phyloP scores from a whole-genome alignment of 257 asterid species.

The Gentiana dahurica region DNA sequence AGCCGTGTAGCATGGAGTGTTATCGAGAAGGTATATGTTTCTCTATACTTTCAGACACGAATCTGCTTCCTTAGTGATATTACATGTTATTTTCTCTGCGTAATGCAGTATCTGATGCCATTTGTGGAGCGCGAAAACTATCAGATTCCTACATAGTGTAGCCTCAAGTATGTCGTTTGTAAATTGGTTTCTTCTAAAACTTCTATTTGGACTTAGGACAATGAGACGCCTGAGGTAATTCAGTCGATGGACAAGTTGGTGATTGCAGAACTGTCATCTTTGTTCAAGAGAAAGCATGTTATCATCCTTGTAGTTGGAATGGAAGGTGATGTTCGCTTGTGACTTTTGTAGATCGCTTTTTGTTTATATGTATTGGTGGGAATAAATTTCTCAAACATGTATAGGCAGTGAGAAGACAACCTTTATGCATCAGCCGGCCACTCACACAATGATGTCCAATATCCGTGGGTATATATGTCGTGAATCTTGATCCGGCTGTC shows the following conservation, averaged over 20 bases:
- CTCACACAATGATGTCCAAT: slow-evolving; percentile 78
- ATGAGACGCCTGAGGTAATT: slow-evolving; percentile 38
- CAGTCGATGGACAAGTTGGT: slow-evolving; percentile 47
- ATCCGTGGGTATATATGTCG: slow-evolving; percentile 72
- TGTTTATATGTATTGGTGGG: background rate
- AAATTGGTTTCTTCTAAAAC: background rate
- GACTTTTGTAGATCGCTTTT: background rate
- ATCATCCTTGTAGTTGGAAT: slow-evolving; percentile 84
- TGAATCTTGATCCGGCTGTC: slow-evolving; percentile 96
- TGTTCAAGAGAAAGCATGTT: slow-evolving; percentile 74
- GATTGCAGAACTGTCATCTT: slow-evolving; percentile 46
- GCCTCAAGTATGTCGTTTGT: slow-evolving; percentile 31
- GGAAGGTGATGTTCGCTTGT: slow-evolving; percentile 56
- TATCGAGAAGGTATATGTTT: slow-evolving; percentile 52
- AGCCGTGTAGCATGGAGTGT: slow-evolving; percentile 83
- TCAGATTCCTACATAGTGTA: slow-evolving; percentile 54
- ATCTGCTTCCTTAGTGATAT: background rate
- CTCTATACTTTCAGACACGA: background rate
- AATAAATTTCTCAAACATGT: slow-evolving; percentile 8
- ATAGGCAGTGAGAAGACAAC: slow-evolving; percentile 96
- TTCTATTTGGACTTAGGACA: slow-evolving; percentile 21
- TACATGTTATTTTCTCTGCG: slow-evolving; percentile 4
- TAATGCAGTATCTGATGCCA: slow-evolving; percentile 72
- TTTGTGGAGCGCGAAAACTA: slow-evolving; percentile 59
- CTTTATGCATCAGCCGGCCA: slow-evolving; percentile 63